Base-by-base conservation (phyloP, 345 rosid genomes). In the Gossypium thurberi region DNA sequence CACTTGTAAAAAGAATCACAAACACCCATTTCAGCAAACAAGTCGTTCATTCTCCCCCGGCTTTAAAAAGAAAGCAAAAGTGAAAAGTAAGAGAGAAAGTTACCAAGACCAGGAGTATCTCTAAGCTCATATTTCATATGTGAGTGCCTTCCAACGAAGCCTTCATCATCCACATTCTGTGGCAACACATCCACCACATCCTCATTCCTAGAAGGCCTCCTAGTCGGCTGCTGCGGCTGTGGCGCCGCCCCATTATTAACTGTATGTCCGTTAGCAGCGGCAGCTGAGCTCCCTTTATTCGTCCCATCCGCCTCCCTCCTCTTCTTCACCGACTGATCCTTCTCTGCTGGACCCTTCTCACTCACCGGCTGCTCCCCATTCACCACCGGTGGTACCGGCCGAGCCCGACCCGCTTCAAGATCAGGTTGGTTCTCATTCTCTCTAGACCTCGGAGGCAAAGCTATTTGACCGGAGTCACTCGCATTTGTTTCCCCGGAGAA, bases 81-180 rank as follows among this genome's bases (percentile, higher is more conserved):
- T 18, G 57, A 9, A 61, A 21, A n/a, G 7, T 18, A n/a, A 56
- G 20, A 15, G 43, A 26, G 37, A n/a, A 21, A 76, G 85, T 79
- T 76, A 95, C 99, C 97, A 48, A 95, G 97, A 23, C 99, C 99
- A 76, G 99, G 99, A 8, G 90, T 80, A 79, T 90, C 98, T 80
- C 98, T 79, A 53, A 95, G 88, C 76, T 88, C 94, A 82, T 92
- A 95, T 81, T 87, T 95, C 96, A 95, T 84, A 74, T 88, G 98
- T 21, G 89, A 68, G 77, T 79, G 94, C 76, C 96, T 86, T 62
- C 82, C 84, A 21, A 68, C 82, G 20, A 86, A 77, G 47, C 89
- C 90, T 66, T 84, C 88, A 73, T 86, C 98, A 53, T 88, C 97
- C 73, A 82, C 84, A 10, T 74, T 78, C 76, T 75, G 86, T n/a